Evolutionary conservation across 2,329 filamentous ascomycete genomes (phyloP), one percentile per base, ranked within the genome.

Genomic region (Neonectria neomacrospora): DNA sequence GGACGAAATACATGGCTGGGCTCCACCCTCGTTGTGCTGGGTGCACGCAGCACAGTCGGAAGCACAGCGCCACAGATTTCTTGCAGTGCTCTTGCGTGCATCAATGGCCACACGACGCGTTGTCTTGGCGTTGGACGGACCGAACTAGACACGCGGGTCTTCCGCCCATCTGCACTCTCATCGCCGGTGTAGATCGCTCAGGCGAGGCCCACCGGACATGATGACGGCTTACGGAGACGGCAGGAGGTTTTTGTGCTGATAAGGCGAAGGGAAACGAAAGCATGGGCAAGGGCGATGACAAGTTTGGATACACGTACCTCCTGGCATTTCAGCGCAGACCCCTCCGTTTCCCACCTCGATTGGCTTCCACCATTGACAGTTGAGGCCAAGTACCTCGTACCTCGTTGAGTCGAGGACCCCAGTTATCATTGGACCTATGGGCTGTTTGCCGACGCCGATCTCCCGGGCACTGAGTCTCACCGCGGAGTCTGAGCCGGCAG

Each of bases 51-150:
- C 57, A 66, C 54, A 45, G 61, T 58, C 54, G 48, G 44, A 60
- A 64, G 53, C 48, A 66, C 48, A 41, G 45, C 61, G 56, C 63
- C 61, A 62, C 55, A 54, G 48, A 69, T 64, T 64, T 56, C 58
- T 60, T 66, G 59, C 57, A 65, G 59, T 14, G 58, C 58, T 66
- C 45, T 67, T 69, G 63, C 44, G 54, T 62, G 22, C 45, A 39
- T 54, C 52, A 47, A 44, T 58, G 11, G 26, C 42, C 47, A 39
- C 23, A 52, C 34, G n/a, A 20, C 47, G 42, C 59, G n/a, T 42
- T 20, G 34, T 34, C 7, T 61, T 60, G 54, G 44, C 28, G 11
- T 44, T 65, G 42, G 42, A 59, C 48, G 34, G 64, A 55, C 53
- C 54, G 39, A 47, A 55, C 39, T 39, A 60, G 50, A 51, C 44